These are phyloP conservation scores for Xerocomus potaroensis DNA, from an alignment of 768 basidiomycete genomes.

Conservation along the genomic window DNA sequence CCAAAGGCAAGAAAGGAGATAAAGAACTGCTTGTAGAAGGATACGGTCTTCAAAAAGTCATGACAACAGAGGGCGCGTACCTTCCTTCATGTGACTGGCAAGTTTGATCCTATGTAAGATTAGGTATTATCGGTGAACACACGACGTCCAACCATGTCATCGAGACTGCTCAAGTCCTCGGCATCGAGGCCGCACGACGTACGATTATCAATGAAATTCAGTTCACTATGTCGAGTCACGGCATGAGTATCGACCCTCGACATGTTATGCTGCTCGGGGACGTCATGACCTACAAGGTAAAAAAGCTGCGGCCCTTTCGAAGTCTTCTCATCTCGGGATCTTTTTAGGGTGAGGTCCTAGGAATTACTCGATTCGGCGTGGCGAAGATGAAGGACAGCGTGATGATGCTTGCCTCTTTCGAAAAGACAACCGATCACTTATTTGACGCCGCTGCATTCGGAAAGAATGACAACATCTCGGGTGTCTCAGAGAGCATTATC, in stretches of 20 bases:
- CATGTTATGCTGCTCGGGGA: conserved; percentile 98
- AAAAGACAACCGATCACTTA: conserved; percentile 98
- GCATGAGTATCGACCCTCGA: conserved; percentile 97
- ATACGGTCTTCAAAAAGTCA: conserved; percentile 93
- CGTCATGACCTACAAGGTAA: conserved; percentile 96
- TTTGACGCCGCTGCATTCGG: conserved; percentile 97
- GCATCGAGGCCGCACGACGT: conserved; percentile 91
- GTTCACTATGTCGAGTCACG: conserved; percentile 95
- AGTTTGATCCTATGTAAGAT: not conserved
- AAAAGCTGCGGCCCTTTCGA: not conserved
- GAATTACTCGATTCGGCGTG: conserved; percentile 98
- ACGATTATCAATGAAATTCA: conserved; percentile 98
- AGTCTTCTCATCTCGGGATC: not conserved
- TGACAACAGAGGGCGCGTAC: conserved; percentile 86
- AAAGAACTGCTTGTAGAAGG: conserved; percentile 96
- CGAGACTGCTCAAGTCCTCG: conserved; percentile 91
- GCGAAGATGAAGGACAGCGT: conserved; percentile 99
- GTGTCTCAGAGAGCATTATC: conserved; percentile 99
- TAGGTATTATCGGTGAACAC: conserved; percentile 88
- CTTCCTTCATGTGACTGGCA: not conserved
- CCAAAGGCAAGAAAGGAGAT: conserved; percentile 75
- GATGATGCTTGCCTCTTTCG: conserved; percentile 97
- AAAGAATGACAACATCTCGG: conserved; percentile 91
- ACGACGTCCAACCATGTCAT: conserved; percentile 98
- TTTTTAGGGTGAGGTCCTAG: conserved; percentile 88